These are phyloP conservation scores for Apodospora peruviana DNA, from an alignment of 495 filamentous ascomycete species.

Conservation along the genomic window DNA sequence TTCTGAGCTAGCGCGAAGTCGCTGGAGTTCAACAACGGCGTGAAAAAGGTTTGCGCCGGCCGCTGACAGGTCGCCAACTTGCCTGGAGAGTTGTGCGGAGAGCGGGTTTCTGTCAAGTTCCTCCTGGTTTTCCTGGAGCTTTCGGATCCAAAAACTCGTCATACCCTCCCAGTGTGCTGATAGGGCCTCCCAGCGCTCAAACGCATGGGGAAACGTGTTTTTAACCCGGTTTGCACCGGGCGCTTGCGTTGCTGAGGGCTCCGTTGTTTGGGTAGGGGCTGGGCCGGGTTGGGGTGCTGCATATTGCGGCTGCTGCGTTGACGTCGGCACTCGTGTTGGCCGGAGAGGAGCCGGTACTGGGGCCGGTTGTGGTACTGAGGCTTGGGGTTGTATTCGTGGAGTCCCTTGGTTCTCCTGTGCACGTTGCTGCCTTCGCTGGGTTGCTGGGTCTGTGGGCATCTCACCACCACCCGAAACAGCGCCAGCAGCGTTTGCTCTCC, in stretches of 20 bases:
- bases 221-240: constrained; percentile 28
- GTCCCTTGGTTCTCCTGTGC: constrained; percentile 18
- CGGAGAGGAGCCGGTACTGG: constrained; percentile 17
- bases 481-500: constrained; percentile 54
- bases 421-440: constrained; percentile 38
- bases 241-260: constrained; percentile 23
- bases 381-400: constrained; percentile 5
- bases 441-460: constrained; percentile 26
- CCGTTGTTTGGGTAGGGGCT: constrained; percentile 23
- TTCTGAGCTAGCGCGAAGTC: constrained; percentile 91
- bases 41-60: constrained; percentile 97
- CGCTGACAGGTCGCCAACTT: constrained; percentile 92
- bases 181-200: constrained; percentile 93
- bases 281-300: constrained; percentile 9
- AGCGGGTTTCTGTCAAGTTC: constrained; percentile 77
- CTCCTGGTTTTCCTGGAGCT: constrained; percentile 81
- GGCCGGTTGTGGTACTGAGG: constrained; percentile 13
- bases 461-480: constrained; percentile 41
- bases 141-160: constrained; percentile 93
- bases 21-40: constrained; percentile 92
- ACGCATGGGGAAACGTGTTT: constrained; percentile 84
- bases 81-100: constrained; percentile 80
- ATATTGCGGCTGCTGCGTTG: constrained; percentile 15
- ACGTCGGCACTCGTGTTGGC: constrained; percentile 17
- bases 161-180: constrained; percentile 98